Percentiles rank a stretch among this genome's conserved stretches.
phyloP scores from a whole-genome alignment of 1,284 basidiomycete species.

The Phellopilus nigrolimitatus region DNA sequence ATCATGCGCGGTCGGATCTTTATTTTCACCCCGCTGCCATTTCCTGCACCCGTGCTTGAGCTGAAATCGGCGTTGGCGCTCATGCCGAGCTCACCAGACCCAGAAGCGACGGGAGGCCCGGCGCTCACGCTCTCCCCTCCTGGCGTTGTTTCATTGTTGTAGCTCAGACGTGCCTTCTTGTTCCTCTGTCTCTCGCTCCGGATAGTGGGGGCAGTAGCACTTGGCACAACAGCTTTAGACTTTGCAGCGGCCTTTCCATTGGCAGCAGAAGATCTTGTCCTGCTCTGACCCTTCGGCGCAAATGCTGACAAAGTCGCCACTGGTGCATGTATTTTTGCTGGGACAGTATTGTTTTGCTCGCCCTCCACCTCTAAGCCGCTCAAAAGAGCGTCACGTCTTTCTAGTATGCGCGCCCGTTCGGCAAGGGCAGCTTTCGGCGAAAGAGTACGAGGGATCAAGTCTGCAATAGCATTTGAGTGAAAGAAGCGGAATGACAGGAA shows the following conservation, averaged over 20 bases:
- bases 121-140: not conserved
- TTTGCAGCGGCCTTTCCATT: slow-evolving; percentile 9
- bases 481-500: not conserved
- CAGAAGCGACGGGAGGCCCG: not conserved
- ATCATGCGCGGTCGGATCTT: slow-evolving; percentile 4
- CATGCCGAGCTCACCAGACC: not conserved
- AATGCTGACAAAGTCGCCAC: slow-evolving; percentile 18
- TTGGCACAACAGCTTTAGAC: not conserved
- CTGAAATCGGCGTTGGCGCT: not conserved
- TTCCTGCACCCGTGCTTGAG: not conserved
- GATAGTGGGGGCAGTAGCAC: not conserved
- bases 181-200: slow-evolving; percentile 12
- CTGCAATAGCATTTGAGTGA: slow-evolving; percentile 32
- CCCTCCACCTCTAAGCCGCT: slow-evolving; percentile 33
- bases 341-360: slow-evolving; percentile 53
- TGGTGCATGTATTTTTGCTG: slow-evolving; percentile 41
- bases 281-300: slow-evolving; percentile 27
- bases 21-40: slow-evolving; percentile 6
- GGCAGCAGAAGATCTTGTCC: not conserved
- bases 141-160: not conserved
- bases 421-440: slow-evolving; percentile 53
- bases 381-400: slow-evolving; percentile 7
- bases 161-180: slow-evolving; percentile 7
- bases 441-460: slow-evolving; percentile 62
- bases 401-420: slow-evolving; percentile 43